Conservation (phyloP, 768 basidiomycete species). For the Artomyces pyxidatus region DNA sequence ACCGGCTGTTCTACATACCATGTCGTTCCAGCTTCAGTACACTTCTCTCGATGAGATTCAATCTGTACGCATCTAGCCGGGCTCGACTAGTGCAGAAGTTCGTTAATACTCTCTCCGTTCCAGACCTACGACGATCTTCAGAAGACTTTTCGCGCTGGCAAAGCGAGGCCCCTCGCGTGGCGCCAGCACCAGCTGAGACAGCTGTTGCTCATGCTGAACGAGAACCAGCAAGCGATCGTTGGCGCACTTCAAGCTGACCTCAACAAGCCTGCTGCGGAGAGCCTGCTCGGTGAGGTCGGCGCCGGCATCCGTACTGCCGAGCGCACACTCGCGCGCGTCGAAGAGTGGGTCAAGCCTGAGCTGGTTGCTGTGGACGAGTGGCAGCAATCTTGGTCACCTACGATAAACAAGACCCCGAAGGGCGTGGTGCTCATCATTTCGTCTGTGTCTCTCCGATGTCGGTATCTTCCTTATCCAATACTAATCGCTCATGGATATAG, state of each 20-base stretch:
- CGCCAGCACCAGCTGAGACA: conserved; percentile 58
- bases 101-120: too few relatives aligned
- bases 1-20: too few relatives aligned
- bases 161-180: conserved; percentile 35
- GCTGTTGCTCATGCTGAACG: conserved; percentile 51
- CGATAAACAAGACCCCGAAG: conserved; percentile 47
- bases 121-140: conserved; percentile 17
- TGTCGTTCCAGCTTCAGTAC: not conserved
- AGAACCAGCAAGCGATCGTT: conserved; percentile 47
- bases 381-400: conserved; percentile 46
- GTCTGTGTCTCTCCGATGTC: conserved; percentile 40
- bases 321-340: conserved; percentile 34
- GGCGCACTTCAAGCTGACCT: conserved; percentile 32
- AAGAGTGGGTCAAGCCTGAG: conserved; percentile 48
- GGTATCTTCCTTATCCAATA: too few relatives aligned
- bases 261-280: conserved; percentile 19
- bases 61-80: too few relatives aligned
- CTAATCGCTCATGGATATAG: too few relatives aligned
- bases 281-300: conserved; percentile 32
- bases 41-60: not conserved
- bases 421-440: conserved; percentile 54
- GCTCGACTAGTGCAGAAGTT: too few relatives aligned
- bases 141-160: conserved; percentile 19
- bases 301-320: conserved; percentile 23
- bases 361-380: conserved; percentile 29